A percentile compares a stretch with the other conserved stretches of the same genome.
Conservation (phyloP, 306 rosid species). For the Prunus fruticosa region DNA sequence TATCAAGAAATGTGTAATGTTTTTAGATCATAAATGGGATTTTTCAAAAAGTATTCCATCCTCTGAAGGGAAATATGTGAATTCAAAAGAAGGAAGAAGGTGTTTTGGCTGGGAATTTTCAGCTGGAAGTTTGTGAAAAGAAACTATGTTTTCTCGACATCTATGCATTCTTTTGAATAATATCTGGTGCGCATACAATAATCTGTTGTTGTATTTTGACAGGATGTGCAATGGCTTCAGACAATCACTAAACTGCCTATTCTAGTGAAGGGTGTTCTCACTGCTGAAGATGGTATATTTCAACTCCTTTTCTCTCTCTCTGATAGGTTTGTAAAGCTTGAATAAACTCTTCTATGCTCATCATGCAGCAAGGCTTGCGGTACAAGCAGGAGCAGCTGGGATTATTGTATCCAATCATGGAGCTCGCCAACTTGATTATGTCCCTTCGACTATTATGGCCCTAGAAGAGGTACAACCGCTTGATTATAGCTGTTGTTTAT, state of each 20-base stretch:
- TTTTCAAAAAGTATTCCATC: not conserved
- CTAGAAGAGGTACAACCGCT: constrained; percentile 71
- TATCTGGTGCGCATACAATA: not conserved
- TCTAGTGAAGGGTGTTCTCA: constrained; percentile 93
- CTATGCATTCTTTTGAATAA: not conserved
- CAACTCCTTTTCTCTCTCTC: not conserved
- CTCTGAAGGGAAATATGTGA: not conserved
- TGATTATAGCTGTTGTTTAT: not conserved
- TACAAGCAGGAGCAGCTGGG: constrained; percentile 93
- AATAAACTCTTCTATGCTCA: not conserved
- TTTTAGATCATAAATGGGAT: not conserved
- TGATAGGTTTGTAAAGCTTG: not conserved
- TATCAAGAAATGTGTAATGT: not conserved
- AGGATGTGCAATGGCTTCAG: constrained; percentile 99
- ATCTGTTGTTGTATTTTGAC: constrained; percentile 8
- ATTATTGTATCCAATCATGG: constrained; percentile 95
- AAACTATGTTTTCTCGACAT: not conserved
- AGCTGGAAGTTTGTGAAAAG: not conserved
- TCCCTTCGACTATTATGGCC: constrained; percentile 84
- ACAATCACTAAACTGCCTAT: constrained; percentile 89
- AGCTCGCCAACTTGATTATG: constrained; percentile 97
- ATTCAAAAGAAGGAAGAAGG: not conserved
- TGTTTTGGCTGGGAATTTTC: constrained; percentile 2
- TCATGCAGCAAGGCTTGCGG: constrained; percentile 81
- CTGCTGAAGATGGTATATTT: constrained; percentile 88